phyloP scores from a whole-genome alignment of 768 basidiomycete species.

The Tulasnella sp. region DNA sequence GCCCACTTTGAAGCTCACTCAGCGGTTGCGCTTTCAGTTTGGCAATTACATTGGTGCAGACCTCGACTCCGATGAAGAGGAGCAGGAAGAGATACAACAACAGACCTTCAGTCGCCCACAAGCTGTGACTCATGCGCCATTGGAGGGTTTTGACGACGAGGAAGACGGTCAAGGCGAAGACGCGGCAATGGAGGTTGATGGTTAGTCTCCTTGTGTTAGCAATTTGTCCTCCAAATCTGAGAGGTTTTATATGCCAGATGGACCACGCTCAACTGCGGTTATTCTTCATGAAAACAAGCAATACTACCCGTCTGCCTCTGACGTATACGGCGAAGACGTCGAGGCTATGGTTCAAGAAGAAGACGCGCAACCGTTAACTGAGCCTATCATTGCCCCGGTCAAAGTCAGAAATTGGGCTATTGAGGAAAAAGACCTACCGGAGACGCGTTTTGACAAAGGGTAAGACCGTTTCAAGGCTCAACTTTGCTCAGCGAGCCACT shows the following conservation, averaged over 20 bases:
- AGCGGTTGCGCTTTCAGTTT: constrained; percentile 38
- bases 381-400: constrained; percentile 91
- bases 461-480: constrained; percentile 30
- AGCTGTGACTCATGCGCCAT: constrained; percentile 39
- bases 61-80: constrained; percentile 65
- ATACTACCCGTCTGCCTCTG: constrained; percentile 87
- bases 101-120: constrained; percentile 22
- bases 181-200: constrained; percentile 71
- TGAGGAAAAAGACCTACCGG: constrained; percentile 90
- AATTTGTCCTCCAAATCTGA: not conserved
- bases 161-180: constrained; percentile 42
- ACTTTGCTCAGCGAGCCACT: not conserved
- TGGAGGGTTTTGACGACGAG: constrained; percentile 78
- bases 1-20: not conserved
- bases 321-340: constrained; percentile 88
- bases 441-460: constrained; percentile 97
- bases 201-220: constrained; percentile 27
- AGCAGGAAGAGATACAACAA: constrained; percentile 33
- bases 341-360: constrained; percentile 98
- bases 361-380: constrained; percentile 87
- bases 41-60: constrained; percentile 97
- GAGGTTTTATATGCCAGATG: constrained; percentile 30
- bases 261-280: constrained; percentile 65
- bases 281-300: constrained; percentile 95
- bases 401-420: constrained; percentile 92